Conservation (phyloP, 148 eudicot genomes). For the Rhododendron williamsianum region DNA sequence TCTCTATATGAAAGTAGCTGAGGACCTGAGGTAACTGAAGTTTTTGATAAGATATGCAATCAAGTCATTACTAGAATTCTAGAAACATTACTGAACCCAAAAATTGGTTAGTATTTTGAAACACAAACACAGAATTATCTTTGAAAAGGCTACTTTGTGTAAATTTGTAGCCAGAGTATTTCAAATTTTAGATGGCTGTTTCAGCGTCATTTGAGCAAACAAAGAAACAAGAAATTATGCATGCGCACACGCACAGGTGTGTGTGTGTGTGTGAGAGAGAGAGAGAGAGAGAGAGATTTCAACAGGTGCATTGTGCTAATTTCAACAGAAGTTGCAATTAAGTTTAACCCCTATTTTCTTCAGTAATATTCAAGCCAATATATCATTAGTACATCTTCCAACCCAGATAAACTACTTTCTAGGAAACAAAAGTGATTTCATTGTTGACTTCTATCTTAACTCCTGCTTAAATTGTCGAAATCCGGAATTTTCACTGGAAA, state of each 20-base stretch:
- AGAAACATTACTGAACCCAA: neutral
- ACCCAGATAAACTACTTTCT: neutral
- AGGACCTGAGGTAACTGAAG: neutral
- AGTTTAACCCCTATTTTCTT: neutral
- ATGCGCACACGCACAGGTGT: neutral
- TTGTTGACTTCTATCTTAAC: neutral
- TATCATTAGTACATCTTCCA: neutral
- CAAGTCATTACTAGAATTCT: neutral
- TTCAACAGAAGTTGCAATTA: neutral
- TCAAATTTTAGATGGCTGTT: neutral
- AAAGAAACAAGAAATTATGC: neutral
- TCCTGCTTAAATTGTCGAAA: neutral
- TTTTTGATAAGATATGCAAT: neutral
- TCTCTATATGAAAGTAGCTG: neutral
- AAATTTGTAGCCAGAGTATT: neutral
- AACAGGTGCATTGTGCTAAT: neutral
- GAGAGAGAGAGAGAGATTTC: neutral
- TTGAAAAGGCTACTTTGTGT: neutral
- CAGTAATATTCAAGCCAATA: neutral
- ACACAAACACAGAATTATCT: neutral
- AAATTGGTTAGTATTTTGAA: neutral
- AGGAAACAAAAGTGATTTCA: neutral
- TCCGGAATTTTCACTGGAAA: neutral
- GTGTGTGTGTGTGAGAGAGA: neutral
- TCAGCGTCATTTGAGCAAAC: neutral